These are phyloP conservation scores for Globisporangium splendens DNA, from an alignment of 352 stramenopile genomes.

Conservation along the genomic window DNA sequence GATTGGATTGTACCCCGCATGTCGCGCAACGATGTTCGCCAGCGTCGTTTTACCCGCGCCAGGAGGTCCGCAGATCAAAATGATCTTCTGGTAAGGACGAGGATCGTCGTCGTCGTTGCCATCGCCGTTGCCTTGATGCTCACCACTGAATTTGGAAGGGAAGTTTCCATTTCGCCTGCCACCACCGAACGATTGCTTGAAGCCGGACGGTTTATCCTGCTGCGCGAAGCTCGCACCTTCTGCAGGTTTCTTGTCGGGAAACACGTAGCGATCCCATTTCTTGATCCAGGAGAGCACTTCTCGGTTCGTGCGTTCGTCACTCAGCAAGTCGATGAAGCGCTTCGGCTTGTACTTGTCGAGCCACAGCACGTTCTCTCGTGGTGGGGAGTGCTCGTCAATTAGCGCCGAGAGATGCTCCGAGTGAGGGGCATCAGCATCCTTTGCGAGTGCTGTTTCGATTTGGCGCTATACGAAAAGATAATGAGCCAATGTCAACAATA, in stretches of 20 bases:
- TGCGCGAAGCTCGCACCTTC: not conserved
- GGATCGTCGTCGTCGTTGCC: slow-evolving; percentile 28
- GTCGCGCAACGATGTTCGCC: slow-evolving; percentile 93
- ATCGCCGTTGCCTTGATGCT: slow-evolving; percentile 10
- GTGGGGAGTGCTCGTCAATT: not conserved
- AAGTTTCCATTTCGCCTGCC: slow-evolving; percentile 5
- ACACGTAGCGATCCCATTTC: slow-evolving; percentile 95
- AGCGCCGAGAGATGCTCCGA: not conserved
- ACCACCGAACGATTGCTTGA: slow-evolving; percentile 8
- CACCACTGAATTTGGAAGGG: slow-evolving; percentile 4
- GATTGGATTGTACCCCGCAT: slow-evolving; percentile 96
- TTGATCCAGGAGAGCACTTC: slow-evolving; percentile 95
- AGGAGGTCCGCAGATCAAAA: slow-evolving; percentile 93
- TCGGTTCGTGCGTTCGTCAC: slow-evolving; percentile 95
- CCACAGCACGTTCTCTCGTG: slow-evolving; percentile 78
- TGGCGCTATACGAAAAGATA: slow-evolving; percentile 37
- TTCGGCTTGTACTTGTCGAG: slow-evolving; percentile 96
- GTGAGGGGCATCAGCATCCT: slow-evolving; percentile 14
- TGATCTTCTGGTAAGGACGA: slow-evolving; percentile 80
- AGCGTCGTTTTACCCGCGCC: slow-evolving; percentile 96
- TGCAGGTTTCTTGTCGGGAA: slow-evolving; percentile 61
- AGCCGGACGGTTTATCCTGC: slow-evolving; percentile 5
- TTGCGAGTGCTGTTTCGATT: slow-evolving; percentile 55
- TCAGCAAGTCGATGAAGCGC: slow-evolving; percentile 93
- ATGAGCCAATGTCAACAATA: not conserved